These are phyloP conservation scores for Arthroderma uncinatum DNA, from an alignment of 2,329 filamentous ascomycete species.

Conservation along the genomic window DNA sequence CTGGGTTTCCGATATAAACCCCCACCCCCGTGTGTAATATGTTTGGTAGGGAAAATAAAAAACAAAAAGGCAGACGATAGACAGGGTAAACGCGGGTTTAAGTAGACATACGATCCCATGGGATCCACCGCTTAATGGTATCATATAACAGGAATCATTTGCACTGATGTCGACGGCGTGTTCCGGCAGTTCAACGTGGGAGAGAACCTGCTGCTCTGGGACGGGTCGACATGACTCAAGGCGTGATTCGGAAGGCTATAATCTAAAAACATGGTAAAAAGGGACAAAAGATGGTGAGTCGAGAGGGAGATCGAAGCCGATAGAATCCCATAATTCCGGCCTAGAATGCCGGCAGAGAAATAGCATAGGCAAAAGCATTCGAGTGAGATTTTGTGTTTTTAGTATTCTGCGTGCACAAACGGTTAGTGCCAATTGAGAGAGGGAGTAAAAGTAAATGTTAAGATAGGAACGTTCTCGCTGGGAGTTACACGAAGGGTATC, in stretches of 20 bases:
- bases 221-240: not conserved
- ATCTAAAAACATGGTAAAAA: no score
- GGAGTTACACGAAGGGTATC: no score
- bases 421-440: not conserved
- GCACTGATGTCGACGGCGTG: not conserved
- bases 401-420: not conserved
- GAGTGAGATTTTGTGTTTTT: not conserved
- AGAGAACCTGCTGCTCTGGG: not conserved
- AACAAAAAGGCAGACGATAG: not conserved
- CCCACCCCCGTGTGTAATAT: conserved; percentile 1
- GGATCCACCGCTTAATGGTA: not conserved
- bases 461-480: no score
- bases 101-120: not conserved
- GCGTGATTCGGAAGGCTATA: not conserved
- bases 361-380: not conserved
- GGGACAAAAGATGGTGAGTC: no score
- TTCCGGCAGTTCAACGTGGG: no score
- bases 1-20: conserved; percentile 7
- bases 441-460: not conserved
- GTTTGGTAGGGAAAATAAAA: not conserved
- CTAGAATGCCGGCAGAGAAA: no score
- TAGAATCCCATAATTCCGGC: no score
- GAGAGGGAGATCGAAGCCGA: no score
- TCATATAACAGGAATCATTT: conserved; percentile 2
- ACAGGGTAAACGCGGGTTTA: not conserved